phyloP scores from a whole-genome alignment of 78 protist genomes.

The Tieghemostelium lacteum region DNA sequence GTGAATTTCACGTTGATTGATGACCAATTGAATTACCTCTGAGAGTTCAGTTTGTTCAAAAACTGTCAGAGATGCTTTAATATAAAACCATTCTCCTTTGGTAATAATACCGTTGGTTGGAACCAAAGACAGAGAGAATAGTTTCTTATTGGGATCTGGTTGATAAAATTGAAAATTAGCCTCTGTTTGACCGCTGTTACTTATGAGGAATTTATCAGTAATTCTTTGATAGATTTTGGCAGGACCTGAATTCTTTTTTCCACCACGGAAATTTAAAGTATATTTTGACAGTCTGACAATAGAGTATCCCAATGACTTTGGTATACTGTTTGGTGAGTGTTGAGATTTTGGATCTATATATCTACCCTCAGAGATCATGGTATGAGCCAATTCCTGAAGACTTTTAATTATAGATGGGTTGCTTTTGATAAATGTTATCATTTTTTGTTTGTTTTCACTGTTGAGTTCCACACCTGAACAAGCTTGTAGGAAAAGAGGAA shows the following conservation, averaged over 20 bases:
- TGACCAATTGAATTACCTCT: slow-evolving; percentile 40
- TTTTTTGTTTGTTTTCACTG: neutral
- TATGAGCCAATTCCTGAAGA: slow-evolving; percentile 51
- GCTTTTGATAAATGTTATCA: slow-evolving; percentile 10
- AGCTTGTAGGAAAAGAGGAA: slow-evolving; percentile 49
- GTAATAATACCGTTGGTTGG: slow-evolving; percentile 32
- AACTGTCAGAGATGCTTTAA: slow-evolving; percentile 54
- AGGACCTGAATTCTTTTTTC: neutral
- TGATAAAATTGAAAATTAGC: slow-evolving; percentile 38
- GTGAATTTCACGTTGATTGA: slow-evolving; percentile 42
- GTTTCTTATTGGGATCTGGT: neutral
- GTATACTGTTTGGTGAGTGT: neutral
- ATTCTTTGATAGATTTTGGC: slow-evolving; percentile 34
- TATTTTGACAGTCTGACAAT: slow-evolving; percentile 27
- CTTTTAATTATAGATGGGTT: slow-evolving; percentile 32
- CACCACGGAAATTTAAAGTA: slow-evolving; percentile 5
- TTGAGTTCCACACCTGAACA: slow-evolving; percentile 41
- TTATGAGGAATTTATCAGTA: slow-evolving; percentile 48
- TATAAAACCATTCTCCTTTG: slow-evolving; percentile 65
- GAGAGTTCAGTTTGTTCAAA: slow-evolving; percentile 50
- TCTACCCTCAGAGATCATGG: slow-evolving; percentile 42
- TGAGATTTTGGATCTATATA: slow-evolving; percentile 9
- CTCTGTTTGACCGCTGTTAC: slow-evolving; percentile 35
- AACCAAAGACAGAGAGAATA: slow-evolving; percentile 29
- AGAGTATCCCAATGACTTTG: neutral